These are phyloP conservation scores for Aphanomyces stellatus DNA, from an alignment of 352 stramenopile genomes.

Conservation along the genomic window DNA sequence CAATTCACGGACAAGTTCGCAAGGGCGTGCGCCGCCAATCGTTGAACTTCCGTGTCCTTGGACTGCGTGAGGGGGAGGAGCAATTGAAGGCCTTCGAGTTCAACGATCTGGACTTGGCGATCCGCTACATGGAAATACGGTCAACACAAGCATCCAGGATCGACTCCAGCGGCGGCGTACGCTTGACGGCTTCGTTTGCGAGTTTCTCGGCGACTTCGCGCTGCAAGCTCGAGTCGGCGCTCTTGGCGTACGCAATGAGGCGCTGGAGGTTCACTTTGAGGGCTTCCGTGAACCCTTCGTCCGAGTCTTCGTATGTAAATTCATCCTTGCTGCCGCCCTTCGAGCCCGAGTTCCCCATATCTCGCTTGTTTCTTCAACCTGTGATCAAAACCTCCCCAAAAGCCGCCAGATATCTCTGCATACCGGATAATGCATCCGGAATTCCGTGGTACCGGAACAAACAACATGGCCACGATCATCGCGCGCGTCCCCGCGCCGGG, in stretches of 20 bases:
- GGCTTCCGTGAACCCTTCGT: conserved; percentile 82
- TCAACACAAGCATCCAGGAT: too few species aligned
- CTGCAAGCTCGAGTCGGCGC: conserved; percentile 81
- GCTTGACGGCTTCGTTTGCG: conserved; percentile 92
- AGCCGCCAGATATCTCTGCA: not conserved
- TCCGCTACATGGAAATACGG: conserved; percentile 53
- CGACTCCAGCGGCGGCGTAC: conserved; percentile 30
- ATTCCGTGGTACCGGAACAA: not conserved
- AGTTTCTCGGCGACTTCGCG: conserved; percentile 91
- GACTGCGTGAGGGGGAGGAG: conserved; percentile 89
- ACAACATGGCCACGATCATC: not conserved
- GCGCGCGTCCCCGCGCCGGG: not conserved
- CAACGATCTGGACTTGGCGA: conserved; percentile 90
- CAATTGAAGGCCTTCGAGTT: conserved; percentile 88
- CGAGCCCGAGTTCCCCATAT: conserved; percentile 24
- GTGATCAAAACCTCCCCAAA: not conserved
- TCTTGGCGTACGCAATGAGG: conserved; percentile 90
- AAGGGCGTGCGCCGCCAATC: conserved; percentile 88
- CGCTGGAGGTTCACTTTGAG: conserved; percentile 86
- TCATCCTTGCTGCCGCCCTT: conserved; percentile 66
- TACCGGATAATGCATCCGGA: not conserved
- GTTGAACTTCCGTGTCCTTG: conserved; percentile 88
- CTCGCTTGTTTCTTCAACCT: not conserved
- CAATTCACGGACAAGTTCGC: conserved; percentile 92
- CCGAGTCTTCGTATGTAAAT: conserved; percentile 81